Evolutionary conservation across 2,329 filamentous ascomycete genomes (phyloP), one percentile per base, ranked within the genome.

Genomic region (Parastagonospora nodorum): DNA sequence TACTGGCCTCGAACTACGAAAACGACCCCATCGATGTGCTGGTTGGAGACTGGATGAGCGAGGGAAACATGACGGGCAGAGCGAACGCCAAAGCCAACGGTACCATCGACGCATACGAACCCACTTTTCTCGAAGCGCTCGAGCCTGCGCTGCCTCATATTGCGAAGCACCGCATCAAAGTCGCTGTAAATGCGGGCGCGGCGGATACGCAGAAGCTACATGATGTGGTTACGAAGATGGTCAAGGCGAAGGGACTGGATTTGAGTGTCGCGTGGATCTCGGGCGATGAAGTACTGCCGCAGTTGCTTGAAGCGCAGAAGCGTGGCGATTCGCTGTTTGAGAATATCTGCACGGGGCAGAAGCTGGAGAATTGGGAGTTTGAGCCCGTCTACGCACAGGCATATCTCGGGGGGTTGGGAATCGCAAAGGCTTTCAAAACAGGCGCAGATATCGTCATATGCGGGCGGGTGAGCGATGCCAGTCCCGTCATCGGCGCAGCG

Each of bases 61-160:
- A 69, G 42, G 64, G 56, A 1, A 69, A 69, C 37, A 69, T 71
- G 67, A 69, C 67, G 7, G 56, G 55, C 8, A 50, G 64, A 28
- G 64, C 61, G 1, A 61, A 65, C 11, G 50, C 53, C 1, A 69
- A 65, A 33, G 42, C 61, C 19, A 60, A 57, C 35, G 60, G 65
- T 66, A 55, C 2, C 1, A 11, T 60, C 6, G 77, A 77, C 10
- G 79, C 76, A 8, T 83, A 82, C 52, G 80, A 83, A 53, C 71
- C 75, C 1, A 79, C 80, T 1, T 82, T 84, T 53, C 72, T 83
- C 24, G 77, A 82, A 64, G 76, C 79, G 6, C 73, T 78, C 10
- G 72, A 71, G 30, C 75, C 75, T 2, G 75, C 75, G 44, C 69
- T 69, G 43, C 73, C 52, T 2, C 31, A 65, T 42, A 67, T 73